phyloP scores from a whole-genome alignment of 164 flowering plant species.

The Umbellularia californica region DNA sequence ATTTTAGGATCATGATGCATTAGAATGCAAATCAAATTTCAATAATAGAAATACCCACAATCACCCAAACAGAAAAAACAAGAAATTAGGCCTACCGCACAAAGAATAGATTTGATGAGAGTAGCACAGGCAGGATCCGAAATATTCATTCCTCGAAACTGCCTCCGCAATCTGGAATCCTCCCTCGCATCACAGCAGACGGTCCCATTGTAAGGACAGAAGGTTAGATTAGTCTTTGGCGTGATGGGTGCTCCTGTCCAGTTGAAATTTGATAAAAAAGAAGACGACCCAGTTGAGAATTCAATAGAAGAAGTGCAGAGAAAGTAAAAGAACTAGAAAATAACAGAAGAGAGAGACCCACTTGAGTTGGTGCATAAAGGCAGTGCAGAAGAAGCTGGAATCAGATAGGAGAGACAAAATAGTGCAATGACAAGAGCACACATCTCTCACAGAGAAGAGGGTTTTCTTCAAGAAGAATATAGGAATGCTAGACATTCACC shows the following conservation, averaged over 20 bases:
- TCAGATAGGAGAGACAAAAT: slow-evolving; percentile 25
- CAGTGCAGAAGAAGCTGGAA: slow-evolving; percentile 33
- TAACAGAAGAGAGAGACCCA: slow-evolving; percentile 25
- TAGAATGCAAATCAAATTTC: too few relatives aligned
- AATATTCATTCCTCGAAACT: slow-evolving; percentile 57
- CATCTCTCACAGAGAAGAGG: slow-evolving; percentile 2
- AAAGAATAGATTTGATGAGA: slow-evolving; percentile 65
- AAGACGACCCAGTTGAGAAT: not conserved
- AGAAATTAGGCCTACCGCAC: slow-evolving; percentile 42
- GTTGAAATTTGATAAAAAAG: not conserved
- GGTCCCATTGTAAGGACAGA: slow-evolving; percentile 74
- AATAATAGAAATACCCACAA: not conserved
- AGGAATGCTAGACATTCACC: too few relatives aligned
- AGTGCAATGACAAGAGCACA: slow-evolving; percentile 7
- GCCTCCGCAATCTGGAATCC: slow-evolving; percentile 45
- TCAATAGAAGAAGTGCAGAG: not conserved
- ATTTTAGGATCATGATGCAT: too few relatives aligned
- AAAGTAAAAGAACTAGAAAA: not conserved
- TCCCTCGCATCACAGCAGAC: slow-evolving; percentile 53
- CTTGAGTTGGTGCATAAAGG: slow-evolving; percentile 72
- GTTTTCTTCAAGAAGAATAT: not conserved
- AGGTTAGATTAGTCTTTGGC: slow-evolving; percentile 37
- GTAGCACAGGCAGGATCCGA: slow-evolving; percentile 68
- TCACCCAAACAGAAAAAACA: too few relatives aligned
- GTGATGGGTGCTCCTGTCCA: slow-evolving; percentile 54